phyloP scores from a whole-genome alignment of 306 rosid species.

The Carpinus viminea region DNA sequence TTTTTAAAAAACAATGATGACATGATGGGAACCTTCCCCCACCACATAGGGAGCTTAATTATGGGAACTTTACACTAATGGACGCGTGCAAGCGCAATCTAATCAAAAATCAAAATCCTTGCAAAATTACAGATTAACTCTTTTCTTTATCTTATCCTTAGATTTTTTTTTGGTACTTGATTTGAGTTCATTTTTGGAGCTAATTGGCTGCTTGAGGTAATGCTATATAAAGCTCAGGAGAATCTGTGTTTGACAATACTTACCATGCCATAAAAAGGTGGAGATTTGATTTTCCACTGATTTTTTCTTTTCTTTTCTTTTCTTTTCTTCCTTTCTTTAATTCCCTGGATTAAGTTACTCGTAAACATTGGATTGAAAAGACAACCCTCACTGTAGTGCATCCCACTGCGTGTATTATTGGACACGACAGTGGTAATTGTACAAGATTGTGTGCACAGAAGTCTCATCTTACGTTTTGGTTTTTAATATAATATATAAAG shows the following conservation, averaged over 20 bases:
- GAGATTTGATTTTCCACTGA: background rate
- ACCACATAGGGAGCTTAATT: background rate
- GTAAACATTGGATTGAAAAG: background rate
- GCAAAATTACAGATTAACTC: slow-evolving; percentile 19
- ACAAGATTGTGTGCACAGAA: too few relatives aligned
- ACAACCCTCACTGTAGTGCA: too few relatives aligned
- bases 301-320: background rate
- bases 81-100: slow-evolving; percentile 38
- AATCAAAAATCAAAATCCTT: slow-evolving; percentile 30
- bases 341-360: background rate
- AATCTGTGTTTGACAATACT: slow-evolving; percentile 3
- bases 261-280: background rate
- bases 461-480: too few relatives aligned
- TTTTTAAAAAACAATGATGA: too few relatives aligned
- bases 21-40: background rate
- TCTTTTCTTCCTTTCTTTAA: too few relatives aligned
- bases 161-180: slow-evolving; percentile 5
- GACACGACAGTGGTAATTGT: background rate
- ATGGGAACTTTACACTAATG: slow-evolving; percentile 3
- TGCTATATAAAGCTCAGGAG: background rate
- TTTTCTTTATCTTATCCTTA: slow-evolving; percentile 32
- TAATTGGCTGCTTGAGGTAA: background rate
- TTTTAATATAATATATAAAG: too few relatives aligned
- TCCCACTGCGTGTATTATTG: background rate
- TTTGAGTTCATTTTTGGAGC: background rate